Conservation (phyloP, 2,329 filamentous ascomycete species). For the Clonostachys rosea region DNA sequence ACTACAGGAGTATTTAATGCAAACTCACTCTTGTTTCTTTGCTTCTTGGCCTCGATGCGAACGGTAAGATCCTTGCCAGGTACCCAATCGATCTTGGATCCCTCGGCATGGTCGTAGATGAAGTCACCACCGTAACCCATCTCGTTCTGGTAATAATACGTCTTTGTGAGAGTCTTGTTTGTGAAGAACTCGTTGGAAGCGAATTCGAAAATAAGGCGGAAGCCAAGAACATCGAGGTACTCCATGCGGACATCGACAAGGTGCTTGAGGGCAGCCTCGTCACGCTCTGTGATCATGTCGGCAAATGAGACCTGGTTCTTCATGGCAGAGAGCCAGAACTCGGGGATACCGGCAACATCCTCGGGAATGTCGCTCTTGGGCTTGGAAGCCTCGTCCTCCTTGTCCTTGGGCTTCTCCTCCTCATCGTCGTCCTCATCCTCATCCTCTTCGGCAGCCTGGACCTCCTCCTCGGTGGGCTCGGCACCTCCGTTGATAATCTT, state of each 20-base stretch:
- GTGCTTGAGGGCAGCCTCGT: constrained; percentile 88
- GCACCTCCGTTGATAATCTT: constrained; percentile 82
- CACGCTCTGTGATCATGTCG: constrained; percentile 97
- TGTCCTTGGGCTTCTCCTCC: constrained; percentile 31
- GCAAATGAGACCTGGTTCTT: constrained; percentile 98
- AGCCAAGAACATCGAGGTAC: constrained; percentile 96
- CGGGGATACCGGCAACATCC: constrained; percentile 75
- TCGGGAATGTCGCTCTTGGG: constrained; percentile 52
- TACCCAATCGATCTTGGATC: constrained; percentile 98
- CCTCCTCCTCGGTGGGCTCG: constrained; percentile 84
- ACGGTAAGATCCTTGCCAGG: constrained; percentile 89
- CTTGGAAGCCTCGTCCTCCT: constrained; percentile 43
- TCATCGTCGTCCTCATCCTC: constrained; percentile 74
- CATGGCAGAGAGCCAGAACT: constrained; percentile 99
- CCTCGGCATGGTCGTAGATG: constrained; percentile 98
- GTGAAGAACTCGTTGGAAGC: constrained; percentile 92
- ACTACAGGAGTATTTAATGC: not conserved
- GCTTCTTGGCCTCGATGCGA: constrained; percentile 97
- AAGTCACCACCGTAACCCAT: constrained; percentile 98
- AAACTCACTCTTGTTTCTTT: constrained; percentile 92
- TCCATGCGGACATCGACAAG: constrained; percentile 96
- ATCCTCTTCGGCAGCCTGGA: constrained; percentile 80
- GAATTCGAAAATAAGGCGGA: constrained; percentile 98
- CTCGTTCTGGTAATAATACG: constrained; percentile 98
- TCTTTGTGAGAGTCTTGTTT: constrained; percentile 97